Base-by-base conservation (phyloP, 2,329 filamentous ascomycete genomes). In the Blastomyces silverae region DNA sequence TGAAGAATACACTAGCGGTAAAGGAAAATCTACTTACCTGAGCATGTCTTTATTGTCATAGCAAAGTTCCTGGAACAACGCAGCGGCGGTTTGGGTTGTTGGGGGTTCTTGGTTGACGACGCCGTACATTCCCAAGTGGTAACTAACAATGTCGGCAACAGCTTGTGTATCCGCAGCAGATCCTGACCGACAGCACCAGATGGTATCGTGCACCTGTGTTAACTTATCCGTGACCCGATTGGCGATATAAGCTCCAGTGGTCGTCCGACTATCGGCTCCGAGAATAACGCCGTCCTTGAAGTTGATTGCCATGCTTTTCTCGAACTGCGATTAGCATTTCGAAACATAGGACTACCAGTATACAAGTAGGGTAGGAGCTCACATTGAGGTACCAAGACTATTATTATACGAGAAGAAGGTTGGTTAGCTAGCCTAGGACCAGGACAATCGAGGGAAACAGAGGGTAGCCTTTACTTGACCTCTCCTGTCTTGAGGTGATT, bases 221-320 rank as follows among this genome's bases (percentile, higher is more conserved):
- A 99, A 87, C 84, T 99, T 99, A 85, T 99, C 94, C 69, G 94
- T 99, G 70, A 99, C 94, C 83, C 94, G 89, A 80, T 99, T 99
- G 73, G 94, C 94, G 76, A 99, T 97, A 84, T 97, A 99, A 72
- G 93, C 88, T 73, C 94, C 94, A 64, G 93, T 99, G 58, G 94
- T 99, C 70, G 94, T 99, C 82, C 94, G 88, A 74, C 92, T 97
- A 79, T 99, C 94, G 73, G 94, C 94, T 70, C 94, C 90, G 53
- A 99, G 85, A 80, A 99, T 97, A 66, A 99, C 94, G 68, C 94
- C 94, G 74, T 96, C 92, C 77, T 94, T 94, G 86, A 99, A 99
- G 74, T 95, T 97, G 78, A 97, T 92, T 67, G 94, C 94, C 94
- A 99, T 99, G 78, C 91, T 96, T 72, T 70, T 57, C 39, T 34